Evolutionary conservation across 352 stramenopile species (phyloP).

Genomic region (Phytophthora idaei): DNA sequence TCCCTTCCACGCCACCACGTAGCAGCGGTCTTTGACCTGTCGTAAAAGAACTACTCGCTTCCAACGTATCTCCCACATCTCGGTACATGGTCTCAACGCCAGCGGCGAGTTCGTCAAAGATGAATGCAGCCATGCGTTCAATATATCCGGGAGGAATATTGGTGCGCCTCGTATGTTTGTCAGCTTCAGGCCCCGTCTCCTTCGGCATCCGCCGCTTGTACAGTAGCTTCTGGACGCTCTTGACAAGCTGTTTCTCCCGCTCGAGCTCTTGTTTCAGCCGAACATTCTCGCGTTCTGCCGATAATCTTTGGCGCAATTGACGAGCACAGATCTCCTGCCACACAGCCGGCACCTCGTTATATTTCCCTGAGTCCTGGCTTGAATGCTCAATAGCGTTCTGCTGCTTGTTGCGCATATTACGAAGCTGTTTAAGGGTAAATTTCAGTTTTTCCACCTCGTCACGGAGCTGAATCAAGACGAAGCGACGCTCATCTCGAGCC

Average conservation of each 20-base stretch:
- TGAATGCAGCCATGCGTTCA: conserved; percentile 22
- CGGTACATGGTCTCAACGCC: conserved; percentile 34
- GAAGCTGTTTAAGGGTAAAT: conserved; percentile 11
- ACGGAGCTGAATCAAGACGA: conserved; percentile 20
- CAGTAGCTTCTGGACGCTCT: conserved; percentile 36
- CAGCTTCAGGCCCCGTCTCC: not conserved
- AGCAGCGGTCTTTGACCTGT: conserved; percentile 21
- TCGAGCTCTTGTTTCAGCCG: conserved; percentile 34
- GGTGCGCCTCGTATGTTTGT: conserved; percentile 14
- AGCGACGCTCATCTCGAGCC: conserved; percentile 23
- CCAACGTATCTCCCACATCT: conserved; percentile 25
- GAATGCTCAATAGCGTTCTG: not conserved
- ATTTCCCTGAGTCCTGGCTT: not conserved
- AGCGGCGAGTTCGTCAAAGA: conserved; percentile 37
- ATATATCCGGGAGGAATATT: conserved; percentile 12
- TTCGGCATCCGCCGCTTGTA: conserved; percentile 15
- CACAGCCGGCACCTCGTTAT: conserved; percentile 4
- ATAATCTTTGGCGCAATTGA: conserved; percentile 17
- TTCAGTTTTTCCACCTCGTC: conserved; percentile 20
- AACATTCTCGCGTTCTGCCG: conserved; percentile 30
- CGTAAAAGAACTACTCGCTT: conserved; percentile 17
- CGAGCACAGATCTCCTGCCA: conserved; percentile 33
- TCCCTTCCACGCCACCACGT: conserved; percentile 29
- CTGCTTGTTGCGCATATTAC: conserved; percentile 1
- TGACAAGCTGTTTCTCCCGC: conserved; percentile 28